A percentile compares a stretch with the other conserved stretches of the same genome.
phyloP scores from a whole-genome alignment of 345 rosid species.

The Firmiana major region DNA sequence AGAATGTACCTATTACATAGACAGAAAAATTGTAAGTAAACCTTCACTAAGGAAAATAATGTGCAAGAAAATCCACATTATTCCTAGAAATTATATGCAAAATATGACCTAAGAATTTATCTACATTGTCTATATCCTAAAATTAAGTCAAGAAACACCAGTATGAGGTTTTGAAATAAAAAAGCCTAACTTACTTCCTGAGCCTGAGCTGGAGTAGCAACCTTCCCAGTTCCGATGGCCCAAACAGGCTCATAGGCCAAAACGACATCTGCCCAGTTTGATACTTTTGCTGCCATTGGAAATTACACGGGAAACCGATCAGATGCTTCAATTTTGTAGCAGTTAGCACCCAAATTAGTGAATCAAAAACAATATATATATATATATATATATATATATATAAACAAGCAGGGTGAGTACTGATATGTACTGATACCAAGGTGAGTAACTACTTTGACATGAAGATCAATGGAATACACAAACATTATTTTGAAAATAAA shows the following conservation, averaged over 20 bases:
- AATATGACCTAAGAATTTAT: background rate
- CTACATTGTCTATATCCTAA: background rate
- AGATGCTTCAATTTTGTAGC: background rate
- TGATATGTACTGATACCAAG: background rate
- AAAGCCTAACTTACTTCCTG: slow-evolving; percentile 74
- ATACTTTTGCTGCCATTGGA: slow-evolving; percentile 43
- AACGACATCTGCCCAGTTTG: slow-evolving; percentile 70
- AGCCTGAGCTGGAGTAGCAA: slow-evolving; percentile 86
- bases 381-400: too few species aligned
- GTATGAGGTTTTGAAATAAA: background rate
- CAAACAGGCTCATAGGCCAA: slow-evolving; percentile 93
- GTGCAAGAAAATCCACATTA: background rate
- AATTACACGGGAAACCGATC: background rate
- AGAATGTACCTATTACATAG: slow-evolving; percentile 55
- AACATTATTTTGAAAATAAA: background rate
- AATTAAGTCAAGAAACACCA: background rate
- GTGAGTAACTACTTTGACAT: background rate
- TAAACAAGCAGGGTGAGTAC: background rate
- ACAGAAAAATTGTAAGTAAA: background rate
- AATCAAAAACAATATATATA: background rate
- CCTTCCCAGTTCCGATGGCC: slow-evolving; percentile 97
- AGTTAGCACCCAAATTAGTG: background rate
- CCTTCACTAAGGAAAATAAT: background rate
- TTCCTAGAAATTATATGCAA: background rate
- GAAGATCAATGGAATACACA: background rate